Base-by-base conservation (phyloP, 1,284 basidiomycete genomes). In the Vanrija sp. region DNA sequence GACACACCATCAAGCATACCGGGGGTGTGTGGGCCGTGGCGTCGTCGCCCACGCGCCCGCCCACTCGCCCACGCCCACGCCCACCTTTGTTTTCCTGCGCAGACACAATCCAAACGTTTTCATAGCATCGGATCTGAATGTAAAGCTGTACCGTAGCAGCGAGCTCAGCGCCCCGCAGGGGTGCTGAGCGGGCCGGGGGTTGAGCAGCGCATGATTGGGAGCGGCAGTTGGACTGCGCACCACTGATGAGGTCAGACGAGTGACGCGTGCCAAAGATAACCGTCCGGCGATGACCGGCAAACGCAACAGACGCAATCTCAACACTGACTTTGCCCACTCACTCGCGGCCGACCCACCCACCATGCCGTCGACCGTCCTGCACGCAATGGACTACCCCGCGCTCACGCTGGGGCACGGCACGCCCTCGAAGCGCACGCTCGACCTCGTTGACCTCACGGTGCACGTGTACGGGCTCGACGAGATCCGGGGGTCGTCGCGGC, bases 381-480 rank as follows among this genome's bases (percentile, higher is more conserved):
- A 61, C 43, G 48, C 48, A n/a, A 61, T 61, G 55, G 62, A 72
- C 56, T 71, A 71, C 45, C 62, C 67, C 6, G 49, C 65, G 5
- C 56, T 72, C 12, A 56, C 57, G 18, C 52, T 69, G 15, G 66
- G 65, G 2, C 50, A 64, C 47, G 51, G 51, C 19, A 35, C 45
- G 2, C 49, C 45, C 6, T 55, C 53, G 8, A 35, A 45, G 24
- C 22, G 16, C 3, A 59, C 60, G 6, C 20, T 66, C 1, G 31
- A 49, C 4, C 61, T 68, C 20, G 70, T 68, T 25, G 72, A 71
- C 10, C 59, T 75, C 20, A 61, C 68, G 15, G 50, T 70, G 20
- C 61, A 64, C 19, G 60, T 75, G n/a, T 73, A 64, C 52, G 72
- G 72, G 1, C 54, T 75, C 41, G 64, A 71, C 7, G 72, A 75